phyloP scores from a whole-genome alignment of 768 basidiomycete genomes.

The Amyloporia xantha region DNA sequence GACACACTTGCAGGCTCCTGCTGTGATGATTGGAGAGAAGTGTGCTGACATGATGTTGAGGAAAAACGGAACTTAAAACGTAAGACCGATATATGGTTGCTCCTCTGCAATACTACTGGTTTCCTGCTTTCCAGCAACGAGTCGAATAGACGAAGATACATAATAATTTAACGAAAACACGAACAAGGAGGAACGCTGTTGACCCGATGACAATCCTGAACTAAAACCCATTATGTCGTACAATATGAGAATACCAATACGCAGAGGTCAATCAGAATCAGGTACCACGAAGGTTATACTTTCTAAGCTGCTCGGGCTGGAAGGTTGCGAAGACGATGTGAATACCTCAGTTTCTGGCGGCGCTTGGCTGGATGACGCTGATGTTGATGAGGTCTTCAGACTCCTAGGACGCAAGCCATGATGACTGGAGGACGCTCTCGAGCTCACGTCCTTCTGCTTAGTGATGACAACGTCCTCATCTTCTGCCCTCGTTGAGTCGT shows the following conservation, averaged over 20 bases:
- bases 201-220: not conserved
- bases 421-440: no score
- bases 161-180: no score
- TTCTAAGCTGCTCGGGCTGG: constrained; percentile 12
- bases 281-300: constrained; percentile 12
- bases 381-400: no score
- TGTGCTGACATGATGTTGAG: constrained; percentile 29
- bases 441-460: no score
- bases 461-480: no score
- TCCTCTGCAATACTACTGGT: no score
- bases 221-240: no score
- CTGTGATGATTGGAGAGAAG: constrained; percentile 31
- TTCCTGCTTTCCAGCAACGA: no score
- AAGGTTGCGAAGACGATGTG: not conserved
- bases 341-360: not conserved
- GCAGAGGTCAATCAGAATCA: not conserved
- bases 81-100: not conserved
- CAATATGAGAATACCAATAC: not conserved
- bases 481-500: not conserved
- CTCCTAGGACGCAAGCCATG: no score
- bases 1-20: constrained; percentile 29
- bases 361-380: not conserved
- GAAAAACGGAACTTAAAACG: not conserved
- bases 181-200: not conserved
- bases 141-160: no score